Evolutionary conservation across 306 rosid genomes (phyloP).

Genomic region (Lathyrus sativus): DNA sequence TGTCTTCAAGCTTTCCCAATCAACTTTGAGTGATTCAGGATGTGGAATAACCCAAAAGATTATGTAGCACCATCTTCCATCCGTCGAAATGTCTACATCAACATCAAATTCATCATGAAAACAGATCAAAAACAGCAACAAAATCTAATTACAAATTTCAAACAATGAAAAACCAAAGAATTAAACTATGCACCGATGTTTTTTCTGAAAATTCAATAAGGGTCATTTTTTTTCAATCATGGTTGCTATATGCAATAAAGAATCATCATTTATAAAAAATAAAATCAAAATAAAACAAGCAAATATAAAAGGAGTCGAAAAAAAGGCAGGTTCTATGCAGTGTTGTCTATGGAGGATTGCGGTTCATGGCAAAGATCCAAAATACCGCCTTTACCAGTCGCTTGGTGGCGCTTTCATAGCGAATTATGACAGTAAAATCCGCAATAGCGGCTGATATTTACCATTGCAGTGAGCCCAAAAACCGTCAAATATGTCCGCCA

Average conservation of each 20-base stretch:
- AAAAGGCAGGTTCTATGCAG: background rate
- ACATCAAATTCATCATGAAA: conserved; percentile 15
- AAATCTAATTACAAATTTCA: background rate
- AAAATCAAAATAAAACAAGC: background rate
- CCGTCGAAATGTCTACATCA: conserved; percentile 73
- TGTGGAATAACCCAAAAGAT: conserved; percentile 71
- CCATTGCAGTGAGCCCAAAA: too few relatives aligned
- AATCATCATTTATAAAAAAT: background rate
- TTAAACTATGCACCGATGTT: background rate
- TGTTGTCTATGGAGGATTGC: too few relatives aligned
- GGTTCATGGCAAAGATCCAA: too few relatives aligned
- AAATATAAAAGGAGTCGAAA: background rate
- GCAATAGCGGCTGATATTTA: too few relatives aligned
- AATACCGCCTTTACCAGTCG: too few relatives aligned
- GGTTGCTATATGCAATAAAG: background rate
- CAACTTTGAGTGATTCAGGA: conserved; percentile 49
- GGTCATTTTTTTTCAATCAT: background rate
- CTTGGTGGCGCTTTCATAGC: too few relatives aligned
- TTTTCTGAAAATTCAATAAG: background rate
- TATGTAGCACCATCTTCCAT: conserved; percentile 86
- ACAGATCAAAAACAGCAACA: conserved; percentile 17
- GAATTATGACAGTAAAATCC: too few relatives aligned
- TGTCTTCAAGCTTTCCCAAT: conserved; percentile 75
- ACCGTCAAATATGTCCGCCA: too few relatives aligned
- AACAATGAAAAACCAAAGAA: background rate